phyloP scores from a whole-genome alignment of 2,329 filamentous ascomycete genomes.

The Xylariaceae sp. region DNA sequence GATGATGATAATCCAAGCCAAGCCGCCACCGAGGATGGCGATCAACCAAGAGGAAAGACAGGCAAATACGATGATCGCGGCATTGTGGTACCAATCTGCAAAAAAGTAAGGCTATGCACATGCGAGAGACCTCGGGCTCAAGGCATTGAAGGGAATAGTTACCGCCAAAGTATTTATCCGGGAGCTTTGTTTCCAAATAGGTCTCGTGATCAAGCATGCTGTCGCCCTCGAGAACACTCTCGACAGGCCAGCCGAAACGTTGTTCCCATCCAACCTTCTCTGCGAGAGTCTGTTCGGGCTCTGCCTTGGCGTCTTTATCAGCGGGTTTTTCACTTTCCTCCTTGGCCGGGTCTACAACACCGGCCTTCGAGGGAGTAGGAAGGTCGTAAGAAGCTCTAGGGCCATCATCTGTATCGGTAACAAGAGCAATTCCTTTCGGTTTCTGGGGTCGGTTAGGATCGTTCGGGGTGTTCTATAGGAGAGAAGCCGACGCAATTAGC shows the following conservation, averaged over 20 bases:
- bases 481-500: slow-evolving; percentile 2
- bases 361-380: slow-evolving; percentile 66
- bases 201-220: slow-evolving; percentile 83
- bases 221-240: slow-evolving; percentile 53
- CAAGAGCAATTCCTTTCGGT: slow-evolving; percentile 60
- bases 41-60: slow-evolving; percentile 87
- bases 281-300: slow-evolving; percentile 50
- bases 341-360: slow-evolving; percentile 53
- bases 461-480: slow-evolving; percentile 54
- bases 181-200: slow-evolving; percentile 73
- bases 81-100: slow-evolving; percentile 95
- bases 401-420: slow-evolving; percentile 74
- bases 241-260: slow-evolving; percentile 66
- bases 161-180: slow-evolving; percentile 89
- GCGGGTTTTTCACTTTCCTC: slow-evolving; percentile 45
- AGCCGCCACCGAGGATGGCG: slow-evolving; percentile 80
- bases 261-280: slow-evolving; percentile 80
- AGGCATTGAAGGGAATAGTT: slow-evolving; percentile 30
- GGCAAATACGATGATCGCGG: slow-evolving; percentile 87
- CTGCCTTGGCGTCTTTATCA: slow-evolving; percentile 46
- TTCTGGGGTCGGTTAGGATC: slow-evolving; percentile 56
- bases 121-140: slow-evolving; percentile 4
- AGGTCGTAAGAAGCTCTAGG: slow-evolving; percentile 67
- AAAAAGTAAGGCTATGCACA: slow-evolving; percentile 12
- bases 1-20: slow-evolving; percentile 88